A percentile compares a stretch with the other conserved stretches of the same genome.
Conservation (phyloP, 2,329 filamentous ascomycete genomes). For the Peltaster fructicola region DNA sequence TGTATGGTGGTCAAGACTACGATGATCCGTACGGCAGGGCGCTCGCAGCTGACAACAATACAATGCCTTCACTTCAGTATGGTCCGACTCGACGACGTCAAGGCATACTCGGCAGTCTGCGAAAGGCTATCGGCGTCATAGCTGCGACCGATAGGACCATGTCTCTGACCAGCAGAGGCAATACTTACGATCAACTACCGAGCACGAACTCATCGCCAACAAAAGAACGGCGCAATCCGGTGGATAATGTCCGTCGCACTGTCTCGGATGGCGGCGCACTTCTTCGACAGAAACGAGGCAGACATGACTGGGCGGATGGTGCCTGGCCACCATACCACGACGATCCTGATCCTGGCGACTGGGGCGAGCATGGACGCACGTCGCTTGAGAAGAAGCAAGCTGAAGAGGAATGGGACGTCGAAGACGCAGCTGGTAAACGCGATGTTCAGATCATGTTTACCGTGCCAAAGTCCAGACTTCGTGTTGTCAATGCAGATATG, state of each 20-base stretch:
- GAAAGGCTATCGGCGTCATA: constrained; percentile 15
- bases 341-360: constrained; percentile 18
- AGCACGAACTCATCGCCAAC: constrained; percentile 12
- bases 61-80: constrained; percentile 2
- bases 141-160: constrained; percentile 15
- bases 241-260: constrained; percentile 21
- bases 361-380: constrained; percentile 12
- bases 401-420: constrained; percentile 34
- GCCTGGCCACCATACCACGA: constrained; percentile 16
- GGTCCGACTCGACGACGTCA: constrained; percentile 1
- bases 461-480: constrained; percentile 65
- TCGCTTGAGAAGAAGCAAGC: constrained; percentile 12
- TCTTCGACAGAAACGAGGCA: constrained; percentile 22
- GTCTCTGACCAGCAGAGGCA: constrained; percentile 9
- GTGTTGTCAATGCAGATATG: constrained; percentile 72
- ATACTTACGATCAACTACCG: constrained; percentile 3
- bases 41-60: constrained; percentile 10
- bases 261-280: constrained; percentile 26
- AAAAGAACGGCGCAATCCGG: constrained; percentile 4
- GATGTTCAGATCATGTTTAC: constrained; percentile 63
- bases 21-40: constrained; percentile 17
- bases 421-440: constrained; percentile 27
- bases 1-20: constrained; percentile 27
- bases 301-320: constrained; percentile 20
- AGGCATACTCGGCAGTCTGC: constrained; percentile 18